Evolutionary conservation across 768 basidiomycete genomes (phyloP), one percentile per base, ranked within the genome.

Genomic region (Lentinula detonsa): DNA sequence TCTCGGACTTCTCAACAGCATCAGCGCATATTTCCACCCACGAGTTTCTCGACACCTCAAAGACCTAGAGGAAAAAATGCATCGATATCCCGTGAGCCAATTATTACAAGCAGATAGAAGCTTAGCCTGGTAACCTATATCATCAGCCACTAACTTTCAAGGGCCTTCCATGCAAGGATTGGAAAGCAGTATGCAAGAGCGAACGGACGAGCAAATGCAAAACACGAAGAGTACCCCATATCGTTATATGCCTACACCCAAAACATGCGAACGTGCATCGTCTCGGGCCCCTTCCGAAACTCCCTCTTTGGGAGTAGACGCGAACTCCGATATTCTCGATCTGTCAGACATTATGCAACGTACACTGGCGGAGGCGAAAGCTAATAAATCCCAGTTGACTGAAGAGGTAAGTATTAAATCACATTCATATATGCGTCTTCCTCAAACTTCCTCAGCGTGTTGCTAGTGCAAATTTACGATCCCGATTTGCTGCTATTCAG

Each of bases 361-460:
- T 21, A 66, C 63, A 33, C 59, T 70, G 61, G 66, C 62, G 11
- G 69, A 70, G 46, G 62, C 64, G n/a, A 65, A 65, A 33, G 16
- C 65, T 13, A 52, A 66, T 28, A 70, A 70, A 57, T 39, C 63
- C 9, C 66, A 70, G 60, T 64, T 70, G 23, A 64, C 65, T 15
- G 67, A 70, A 60, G 63, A 70, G 61, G 69, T 68, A n/a, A 28
- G 68, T 57, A 49, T 48, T 39, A 28, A 13, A 46, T 61, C 55
- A 55, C 59, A 39, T 23, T 15, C 63, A 59, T 61, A 61, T 50
- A 60, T 42, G 65, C 28, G 23, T 61, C 23, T 49, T 35, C 37
- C 33, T 9, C 3, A n/a, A 6, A 43, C 23, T 40, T 18, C 43
- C 18, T 31, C 33, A 66, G 66, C 64, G 65, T 15, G 54, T 64